Base-by-base conservation (phyloP, 1,139 yeast species). In the Kodamaea sp. region DNA sequence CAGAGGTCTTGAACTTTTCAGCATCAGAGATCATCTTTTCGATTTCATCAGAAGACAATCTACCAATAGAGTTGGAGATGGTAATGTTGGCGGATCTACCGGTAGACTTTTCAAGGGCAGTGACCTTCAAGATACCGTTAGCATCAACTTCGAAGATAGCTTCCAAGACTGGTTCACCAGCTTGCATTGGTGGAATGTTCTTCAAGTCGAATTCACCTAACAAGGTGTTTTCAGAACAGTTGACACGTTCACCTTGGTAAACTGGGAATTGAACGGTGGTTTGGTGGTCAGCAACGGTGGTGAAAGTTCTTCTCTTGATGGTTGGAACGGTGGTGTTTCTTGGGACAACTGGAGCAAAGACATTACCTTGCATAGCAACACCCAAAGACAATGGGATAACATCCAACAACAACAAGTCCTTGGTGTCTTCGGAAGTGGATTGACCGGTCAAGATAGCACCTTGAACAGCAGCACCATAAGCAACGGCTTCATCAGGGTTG, bases 231-330 rank as follows among this genome's bases (percentile, higher is more conserved):
- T 92, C 97, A 59, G 88, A 70, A 82, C 97, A 90, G 95, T 90
- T 92, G 67, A 89, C 96, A 82, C 98, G 96, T 80, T 92, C 98
- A 84, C 98, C 98, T 78, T 92, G 97, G 90, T 90, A 92, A 53
- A 92, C 97, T 74, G 97, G 98, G 96, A 92, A 90, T 73, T 88
- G 95, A 60, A 92, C 98, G 60, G 96, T 88, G 70, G 97, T 90
- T 79, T 92, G 98, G 84, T 88, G 92, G 84, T 92, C 98, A 67
- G 87, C 96, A 67, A 87, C 96, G 64, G 98, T 92, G 75, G 98
- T 90, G 95, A 92, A 92, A 63, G 97, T 92, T 82, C 97, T 87
- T 79, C 96, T 86, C 89, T 92, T 92, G 76, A 90, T 86, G 72
- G 97, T 92, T 75, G 98, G 98, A 58, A 92, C 97, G 65, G 98